Evolutionary conservation across 2,329 filamentous ascomycete genomes (phyloP).

Genomic region (Cercospora zeae-maydis): DNA sequence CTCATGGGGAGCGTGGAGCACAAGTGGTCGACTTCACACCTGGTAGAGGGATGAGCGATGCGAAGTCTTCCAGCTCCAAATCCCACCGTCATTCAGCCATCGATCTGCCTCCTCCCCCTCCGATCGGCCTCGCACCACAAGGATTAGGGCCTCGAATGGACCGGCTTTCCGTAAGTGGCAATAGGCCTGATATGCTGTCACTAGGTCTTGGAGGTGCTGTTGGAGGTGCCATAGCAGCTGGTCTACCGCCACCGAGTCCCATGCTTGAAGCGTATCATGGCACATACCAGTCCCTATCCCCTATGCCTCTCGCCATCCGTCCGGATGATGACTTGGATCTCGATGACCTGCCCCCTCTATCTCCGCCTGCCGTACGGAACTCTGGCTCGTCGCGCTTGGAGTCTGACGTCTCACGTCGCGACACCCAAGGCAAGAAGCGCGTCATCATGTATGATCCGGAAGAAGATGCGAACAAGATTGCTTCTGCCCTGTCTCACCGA

Average conservation of each 20-base stretch:
- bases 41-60: slow-evolving; percentile 26
- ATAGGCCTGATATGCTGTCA: slow-evolving; percentile 38
- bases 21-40: slow-evolving; percentile 45
- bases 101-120: slow-evolving; percentile 10
- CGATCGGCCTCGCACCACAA: slow-evolving; percentile 25
- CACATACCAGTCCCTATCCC: slow-evolving; percentile 90
- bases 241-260: slow-evolving; percentile 69
- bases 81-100: slow-evolving; percentile 19
- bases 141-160: slow-evolving; percentile 44
- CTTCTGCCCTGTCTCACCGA: slow-evolving; percentile 65
- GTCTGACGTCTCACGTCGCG: slow-evolving; percentile 29
- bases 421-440: slow-evolving; percentile 50
- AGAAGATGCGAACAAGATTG: slow-evolving; percentile 72
- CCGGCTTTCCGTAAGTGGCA: slow-evolving; percentile 47
- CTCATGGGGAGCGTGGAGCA: slow-evolving; percentile 25
- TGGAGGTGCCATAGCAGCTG: slow-evolving; percentile 22
- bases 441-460: slow-evolving; percentile 80
- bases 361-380: slow-evolving; percentile 27
- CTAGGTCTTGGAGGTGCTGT: slow-evolving; percentile 29
- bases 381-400: slow-evolving; percentile 14
- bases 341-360: slow-evolving; percentile 45
- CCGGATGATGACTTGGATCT: slow-evolving; percentile 55
- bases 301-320: slow-evolving; percentile 81
- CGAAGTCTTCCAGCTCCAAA: slow-evolving; percentile 21
- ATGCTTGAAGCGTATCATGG: slow-evolving; percentile 88